Base-by-base conservation (phyloP, 306 rosid genomes). In the Rubus idaeus region DNA sequence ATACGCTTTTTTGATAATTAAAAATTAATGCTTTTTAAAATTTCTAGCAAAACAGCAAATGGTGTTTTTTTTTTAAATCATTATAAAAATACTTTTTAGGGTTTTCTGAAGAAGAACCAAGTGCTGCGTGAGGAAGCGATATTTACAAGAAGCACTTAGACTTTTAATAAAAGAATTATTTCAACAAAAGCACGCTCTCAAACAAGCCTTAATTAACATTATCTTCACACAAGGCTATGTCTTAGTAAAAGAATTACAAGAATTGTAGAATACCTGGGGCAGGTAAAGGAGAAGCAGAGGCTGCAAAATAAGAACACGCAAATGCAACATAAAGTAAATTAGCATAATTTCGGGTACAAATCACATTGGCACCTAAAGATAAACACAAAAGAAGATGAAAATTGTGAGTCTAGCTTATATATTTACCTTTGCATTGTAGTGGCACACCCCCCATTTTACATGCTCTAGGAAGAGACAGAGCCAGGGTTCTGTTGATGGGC, bases 251-350 rank as follows among this genome's bases (percentile, higher is more conserved):
- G 21, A 64, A 13, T 5, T 26, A 35, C 44, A 63, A 39, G 46
- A 64, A 39, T 17, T 6, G 20, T 21, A 69, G 13, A 20, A n/a
- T 89, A 91, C 95, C 95, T 77, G 92, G 88, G 67, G 88, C 87
- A 56, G 96, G 83, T 50, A 90, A 71, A n/a, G 96, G 91, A 75
- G 85, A 39, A 39, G 78, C 86, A 45, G 91, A 9, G 49, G 93
- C 96, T 90, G 88, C 81, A 80, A 82, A 64, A 57, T 40, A 46
- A 55, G 62, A 78, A 58, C 20, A n/a, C n/a, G n/a, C n/a, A 71
- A 71, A 11, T 4, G 30, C 0, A 79, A 35, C 45, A 10, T 7
- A 61, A 35, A 12, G 0, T 4, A 20, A 74, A 42, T 79, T 35
- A 61, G 81, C 16, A 14, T 3, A 39, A 71, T 35, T 45, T 74